Evolutionary conservation across 208 protist genomes (phyloP).

Genomic region (Acanthamoeba culbertsoni): DNA sequence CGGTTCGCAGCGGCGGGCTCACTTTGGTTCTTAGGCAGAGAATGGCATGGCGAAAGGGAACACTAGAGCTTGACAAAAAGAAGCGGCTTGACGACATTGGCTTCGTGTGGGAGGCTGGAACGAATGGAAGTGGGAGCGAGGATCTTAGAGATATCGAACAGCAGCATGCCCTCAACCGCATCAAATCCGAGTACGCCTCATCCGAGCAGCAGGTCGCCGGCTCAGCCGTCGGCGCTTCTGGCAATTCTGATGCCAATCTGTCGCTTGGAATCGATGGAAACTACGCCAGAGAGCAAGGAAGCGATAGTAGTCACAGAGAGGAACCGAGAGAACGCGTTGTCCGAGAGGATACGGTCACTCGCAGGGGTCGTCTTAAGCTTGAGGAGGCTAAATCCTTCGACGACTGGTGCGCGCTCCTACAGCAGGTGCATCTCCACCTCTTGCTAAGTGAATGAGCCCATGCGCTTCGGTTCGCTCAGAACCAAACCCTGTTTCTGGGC

Average conservation of each 20-base stretch:
- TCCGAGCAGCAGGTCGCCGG: neutral
- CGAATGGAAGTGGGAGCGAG: neutral
- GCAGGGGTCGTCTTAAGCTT: neutral
- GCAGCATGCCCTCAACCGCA: neutral
- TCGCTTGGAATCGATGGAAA: neutral
- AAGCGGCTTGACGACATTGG: conserved; percentile 29
- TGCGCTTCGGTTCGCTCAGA: neutral
- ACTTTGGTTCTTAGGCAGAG: too few relatives aligned
- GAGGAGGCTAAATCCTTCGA: conserved; percentile 19
- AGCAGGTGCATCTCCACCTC: neutral
- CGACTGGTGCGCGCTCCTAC: neutral
- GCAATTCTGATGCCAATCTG: neutral
- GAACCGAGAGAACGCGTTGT: neutral
- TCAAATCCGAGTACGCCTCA: neutral
- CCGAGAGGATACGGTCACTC: neutral
- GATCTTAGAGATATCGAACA: neutral
- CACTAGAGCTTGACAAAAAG: neutral
- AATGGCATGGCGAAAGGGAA: neutral
- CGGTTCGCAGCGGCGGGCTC: neutral
- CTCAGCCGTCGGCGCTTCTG: neutral
- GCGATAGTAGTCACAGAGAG: neutral
- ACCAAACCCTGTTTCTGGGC: neutral
- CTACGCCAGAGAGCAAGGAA: neutral
- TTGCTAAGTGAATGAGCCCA: too few relatives aligned
- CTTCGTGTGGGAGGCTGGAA: conserved; percentile 2